A percentile compares a stretch with the other conserved stretches of the same genome.
These are phyloP conservation scores for Achaetomium macrosporum DNA, from an alignment of 2,329 filamentous ascomycete species.

Conservation along the genomic window DNA sequence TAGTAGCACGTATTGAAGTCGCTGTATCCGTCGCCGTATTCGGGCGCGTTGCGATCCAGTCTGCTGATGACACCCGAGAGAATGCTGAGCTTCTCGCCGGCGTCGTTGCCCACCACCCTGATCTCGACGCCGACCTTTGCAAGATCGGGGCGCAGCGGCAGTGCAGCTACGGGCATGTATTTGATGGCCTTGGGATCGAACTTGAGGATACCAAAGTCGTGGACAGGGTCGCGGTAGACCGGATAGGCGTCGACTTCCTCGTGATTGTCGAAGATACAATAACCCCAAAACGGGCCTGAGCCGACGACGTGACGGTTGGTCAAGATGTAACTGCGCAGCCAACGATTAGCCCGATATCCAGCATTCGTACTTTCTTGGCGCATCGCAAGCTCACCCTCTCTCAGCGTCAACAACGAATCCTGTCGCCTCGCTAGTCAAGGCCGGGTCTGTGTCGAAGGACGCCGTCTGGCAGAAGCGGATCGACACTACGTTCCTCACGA, in stretches of 20 bases:
- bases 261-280: constrained; percentile 98
- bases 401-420: constrained; percentile 97
- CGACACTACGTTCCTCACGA: constrained; percentile 94
- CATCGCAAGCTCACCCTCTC: constrained; percentile 54
- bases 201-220: constrained; percentile 95
- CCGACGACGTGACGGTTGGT: constrained; percentile 93
- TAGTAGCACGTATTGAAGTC: constrained; percentile 98
- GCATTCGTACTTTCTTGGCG: neutral
- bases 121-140: constrained; percentile 92
- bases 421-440: constrained; percentile 89
- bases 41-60: constrained; percentile 90
- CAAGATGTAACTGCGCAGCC: constrained; percentile 61
- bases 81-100: constrained; percentile 96
- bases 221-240: constrained; percentile 95
- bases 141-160: constrained; percentile 76
- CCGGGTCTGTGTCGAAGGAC: constrained; percentile 95
- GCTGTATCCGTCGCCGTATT: constrained; percentile 96
- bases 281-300: constrained; percentile 94
- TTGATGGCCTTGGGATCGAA: constrained; percentile 96
- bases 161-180: constrained; percentile 83
- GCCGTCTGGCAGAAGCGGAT: constrained; percentile 98
- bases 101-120: constrained; percentile 95
- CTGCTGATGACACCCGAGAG: constrained; percentile 95
- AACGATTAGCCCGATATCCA: constrained; percentile 2
- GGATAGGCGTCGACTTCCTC: constrained; percentile 94